Evolutionary conservation across 1,284 basidiomycete genomes (phyloP).

Genomic region (Cutaneotrichosporon sp.): DNA sequence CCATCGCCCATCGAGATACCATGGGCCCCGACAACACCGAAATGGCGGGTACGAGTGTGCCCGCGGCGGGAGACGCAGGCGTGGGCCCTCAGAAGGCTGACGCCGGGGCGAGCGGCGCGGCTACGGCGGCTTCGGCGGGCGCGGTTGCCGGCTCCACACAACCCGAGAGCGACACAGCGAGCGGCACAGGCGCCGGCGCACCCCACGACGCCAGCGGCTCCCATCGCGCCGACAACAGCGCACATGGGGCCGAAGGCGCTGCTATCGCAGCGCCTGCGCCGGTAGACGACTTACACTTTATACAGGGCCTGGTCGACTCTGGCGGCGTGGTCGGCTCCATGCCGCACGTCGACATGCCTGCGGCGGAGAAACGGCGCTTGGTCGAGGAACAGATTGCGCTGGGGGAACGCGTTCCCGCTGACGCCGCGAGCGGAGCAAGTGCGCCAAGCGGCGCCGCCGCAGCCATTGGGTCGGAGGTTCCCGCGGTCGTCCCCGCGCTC

Average conservation of each 20-base stretch:
- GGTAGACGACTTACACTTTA: slow-evolving; percentile 39
- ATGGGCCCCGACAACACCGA: slow-evolving; percentile 2
- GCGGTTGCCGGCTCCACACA: too few relatives aligned
- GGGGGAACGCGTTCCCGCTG: too few relatives aligned
- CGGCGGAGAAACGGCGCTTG: slow-evolving; percentile 33
- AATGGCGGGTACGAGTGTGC: too few relatives aligned
- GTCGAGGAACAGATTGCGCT: slow-evolving; percentile 30
- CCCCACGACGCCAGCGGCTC: background rate
- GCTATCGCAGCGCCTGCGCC: slow-evolving; percentile 22
- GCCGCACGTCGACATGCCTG: slow-evolving; percentile 28
- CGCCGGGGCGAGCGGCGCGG: too few relatives aligned
- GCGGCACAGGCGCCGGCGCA: slow-evolving; percentile 2
- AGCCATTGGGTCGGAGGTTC: background rate
- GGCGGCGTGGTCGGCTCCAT: slow-evolving; percentile 38
- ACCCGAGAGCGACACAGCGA: slow-evolving; percentile 12
- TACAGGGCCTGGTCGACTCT: slow-evolving; percentile 40
- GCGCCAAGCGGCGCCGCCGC: background rate
- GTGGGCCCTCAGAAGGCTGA: too few relatives aligned
- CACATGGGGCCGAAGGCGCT: too few relatives aligned
- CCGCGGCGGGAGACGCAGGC: too few relatives aligned
- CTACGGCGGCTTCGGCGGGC: too few relatives aligned
- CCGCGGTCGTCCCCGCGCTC: background rate
- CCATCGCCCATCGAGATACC: background rate
- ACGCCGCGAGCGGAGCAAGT: background rate
- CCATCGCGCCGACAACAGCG: too few relatives aligned